A percentile compares a stretch with the other conserved stretches of the same genome.
These are phyloP conservation scores for Chenopodium berlandieri DNA, from an alignment of 148 eudicot genomes.

Conservation along the genomic window DNA sequence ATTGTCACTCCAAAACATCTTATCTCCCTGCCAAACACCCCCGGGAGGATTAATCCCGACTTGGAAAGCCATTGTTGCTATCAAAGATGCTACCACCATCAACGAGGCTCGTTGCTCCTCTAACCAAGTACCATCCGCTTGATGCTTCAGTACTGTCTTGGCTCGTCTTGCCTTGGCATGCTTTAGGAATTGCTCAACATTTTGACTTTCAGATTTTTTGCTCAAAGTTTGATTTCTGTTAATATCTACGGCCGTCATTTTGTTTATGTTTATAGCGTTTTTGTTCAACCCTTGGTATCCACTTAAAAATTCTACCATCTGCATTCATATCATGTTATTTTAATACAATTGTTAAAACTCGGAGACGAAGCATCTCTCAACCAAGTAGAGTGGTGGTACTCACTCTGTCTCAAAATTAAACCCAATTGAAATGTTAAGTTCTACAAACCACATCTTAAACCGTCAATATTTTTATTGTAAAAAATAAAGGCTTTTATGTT, in stretches of 20 bases:
- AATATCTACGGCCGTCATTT: conserved; percentile 29
- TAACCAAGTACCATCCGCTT: conserved; percentile 1
- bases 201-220: neutral
- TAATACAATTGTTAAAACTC: no score
- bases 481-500: no score
- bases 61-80: conserved; percentile 42
- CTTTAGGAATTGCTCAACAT: neutral
- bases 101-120: conserved; percentile 19
- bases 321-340: neutral
- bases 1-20: no score
- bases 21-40: conserved; percentile 29
- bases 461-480: no score
- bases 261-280: conserved; percentile 18
- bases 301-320: conserved; percentile 6
- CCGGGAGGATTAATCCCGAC: conserved; percentile 37
- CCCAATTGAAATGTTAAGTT: no score
- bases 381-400: no score
- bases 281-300: neutral
- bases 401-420: no score
- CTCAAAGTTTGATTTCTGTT: neutral
- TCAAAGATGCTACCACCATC: conserved; percentile 38
- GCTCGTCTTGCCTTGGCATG: conserved; percentile 10
- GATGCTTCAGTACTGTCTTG: neutral
- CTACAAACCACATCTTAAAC: no score
- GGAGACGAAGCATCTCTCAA: no score